Evolutionary conservation across 2,329 filamentous ascomycete genomes (phyloP).

Genomic region (Rhinocladiella mackenziei): DNA sequence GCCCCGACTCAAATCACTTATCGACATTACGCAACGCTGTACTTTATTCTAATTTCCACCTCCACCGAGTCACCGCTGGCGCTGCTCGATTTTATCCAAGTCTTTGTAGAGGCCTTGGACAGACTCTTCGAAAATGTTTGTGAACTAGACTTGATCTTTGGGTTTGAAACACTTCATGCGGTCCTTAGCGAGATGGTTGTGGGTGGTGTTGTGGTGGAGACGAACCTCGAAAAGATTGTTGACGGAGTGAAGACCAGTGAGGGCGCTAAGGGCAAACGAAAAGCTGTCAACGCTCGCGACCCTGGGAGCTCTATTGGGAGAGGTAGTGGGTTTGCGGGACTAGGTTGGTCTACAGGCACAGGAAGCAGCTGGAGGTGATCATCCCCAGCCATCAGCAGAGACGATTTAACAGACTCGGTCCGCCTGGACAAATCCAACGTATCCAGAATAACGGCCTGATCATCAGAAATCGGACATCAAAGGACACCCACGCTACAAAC

Average conservation of each 20-base stretch:
- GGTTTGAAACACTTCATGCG: slow-evolving; percentile 94
- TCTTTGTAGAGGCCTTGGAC: slow-evolving; percentile 94
- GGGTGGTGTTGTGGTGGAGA: slow-evolving; percentile 39
- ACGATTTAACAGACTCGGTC: too few relatives aligned
- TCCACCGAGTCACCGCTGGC: slow-evolving; percentile 94
- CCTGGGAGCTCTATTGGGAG: slow-evolving; percentile 22
- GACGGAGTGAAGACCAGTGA: slow-evolving; percentile 69
- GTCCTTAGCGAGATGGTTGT: slow-evolving; percentile 32
- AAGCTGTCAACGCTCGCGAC: slow-evolving; percentile 42
- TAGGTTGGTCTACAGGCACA: slow-evolving; percentile 27
- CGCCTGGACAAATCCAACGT: too few relatives aligned
- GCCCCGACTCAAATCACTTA: slow-evolving; percentile 94
- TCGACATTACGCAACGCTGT: slow-evolving; percentile 95
- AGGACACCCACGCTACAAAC: too few relatives aligned
- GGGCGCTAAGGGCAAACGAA: slow-evolving; percentile 42
- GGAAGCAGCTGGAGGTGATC: slow-evolving; percentile 27
- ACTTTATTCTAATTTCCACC: slow-evolving; percentile 97
- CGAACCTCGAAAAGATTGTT: slow-evolving; percentile 62
- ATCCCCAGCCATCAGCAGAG: too few relatives aligned
- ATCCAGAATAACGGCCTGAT: too few relatives aligned
- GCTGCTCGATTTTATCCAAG: slow-evolving; percentile 93
- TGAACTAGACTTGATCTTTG: slow-evolving; percentile 97
- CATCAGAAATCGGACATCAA: too few relatives aligned
- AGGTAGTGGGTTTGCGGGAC: slow-evolving; percentile 27
- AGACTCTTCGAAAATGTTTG: slow-evolving; percentile 97